Evolutionary conservation across 2,329 filamentous ascomycete species (phyloP).

Genomic region (Emericellopsis cladophorae): DNA sequence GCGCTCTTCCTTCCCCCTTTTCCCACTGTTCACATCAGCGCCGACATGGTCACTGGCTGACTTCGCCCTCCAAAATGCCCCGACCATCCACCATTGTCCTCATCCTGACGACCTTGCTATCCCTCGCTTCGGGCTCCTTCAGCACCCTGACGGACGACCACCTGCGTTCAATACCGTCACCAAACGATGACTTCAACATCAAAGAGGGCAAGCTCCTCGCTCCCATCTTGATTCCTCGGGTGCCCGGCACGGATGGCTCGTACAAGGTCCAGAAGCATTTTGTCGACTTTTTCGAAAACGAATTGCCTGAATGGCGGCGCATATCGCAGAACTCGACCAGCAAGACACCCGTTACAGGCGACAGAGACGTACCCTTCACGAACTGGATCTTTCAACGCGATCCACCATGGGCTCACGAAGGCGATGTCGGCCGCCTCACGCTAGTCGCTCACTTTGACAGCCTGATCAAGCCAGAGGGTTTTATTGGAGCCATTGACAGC

Average conservation of each 20-base stretch:
- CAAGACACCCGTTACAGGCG: conserved; percentile 63
- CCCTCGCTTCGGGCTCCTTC: conserved; percentile 18
- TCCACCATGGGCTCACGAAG: conserved; percentile 64
- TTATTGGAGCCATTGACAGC: conserved; percentile 88
- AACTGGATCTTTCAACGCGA: conserved; percentile 83
- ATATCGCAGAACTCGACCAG: conserved; percentile 84
- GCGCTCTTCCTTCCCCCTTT: too few species aligned
- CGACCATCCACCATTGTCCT: conserved; percentile 4
- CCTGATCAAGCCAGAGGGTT: conserved; percentile 66
- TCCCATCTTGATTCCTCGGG: conserved; percentile 77
- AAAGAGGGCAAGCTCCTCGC: conserved; percentile 62
- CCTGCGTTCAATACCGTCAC: conserved; percentile 58
- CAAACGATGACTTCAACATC: conserved; percentile 67
- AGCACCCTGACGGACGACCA: conserved; percentile 59
- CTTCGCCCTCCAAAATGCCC: conserved; percentile 7
- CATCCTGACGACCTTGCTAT: conserved; percentile 5
- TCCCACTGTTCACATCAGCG: too few species aligned
- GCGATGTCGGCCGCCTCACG: conserved; percentile 69
- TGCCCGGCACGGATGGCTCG: conserved; percentile 75
- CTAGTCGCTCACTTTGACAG: conserved; percentile 93
- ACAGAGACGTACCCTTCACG: conserved; percentile 63
- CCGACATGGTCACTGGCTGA: conserved; percentile 1
- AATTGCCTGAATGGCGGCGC: conserved; percentile 68
- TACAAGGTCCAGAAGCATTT: conserved; percentile 67
- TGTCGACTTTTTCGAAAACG: conserved; percentile 61